Conservation (phyloP, 345 rosid genomes). For the Turnera subulata region DNA sequence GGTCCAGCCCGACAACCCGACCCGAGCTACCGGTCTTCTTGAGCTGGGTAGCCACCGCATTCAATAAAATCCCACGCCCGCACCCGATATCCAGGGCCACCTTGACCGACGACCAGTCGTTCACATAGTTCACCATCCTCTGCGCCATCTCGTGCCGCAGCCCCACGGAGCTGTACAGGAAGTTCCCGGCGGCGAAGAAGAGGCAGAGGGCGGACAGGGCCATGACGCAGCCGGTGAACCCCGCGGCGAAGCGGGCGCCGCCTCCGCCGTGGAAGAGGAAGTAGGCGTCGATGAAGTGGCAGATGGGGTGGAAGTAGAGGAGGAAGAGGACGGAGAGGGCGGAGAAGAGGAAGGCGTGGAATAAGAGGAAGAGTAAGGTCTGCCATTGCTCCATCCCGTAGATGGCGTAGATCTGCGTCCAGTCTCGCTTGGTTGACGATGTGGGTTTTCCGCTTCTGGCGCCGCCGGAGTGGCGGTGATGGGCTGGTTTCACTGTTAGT, state of each 20-base stretch:
- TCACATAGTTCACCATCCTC: slow-evolving; percentile 74
- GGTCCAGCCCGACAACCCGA: slow-evolving; percentile 88
- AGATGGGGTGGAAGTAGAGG: slow-evolving; percentile 60
- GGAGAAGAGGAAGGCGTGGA: slow-evolving; percentile 71
- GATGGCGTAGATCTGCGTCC: slow-evolving; percentile 91
- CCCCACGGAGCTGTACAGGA: slow-evolving; percentile 77
- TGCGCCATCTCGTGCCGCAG: slow-evolving; percentile 84
- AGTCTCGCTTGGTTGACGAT: slow-evolving; percentile 41
- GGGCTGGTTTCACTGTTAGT: slow-evolving; percentile 9
- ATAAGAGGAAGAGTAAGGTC: slow-evolving; percentile 56
- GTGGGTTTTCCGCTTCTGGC: slow-evolving; percentile 18
- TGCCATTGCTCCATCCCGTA: slow-evolving; percentile 95
- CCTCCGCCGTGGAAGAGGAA: slow-evolving; percentile 25
- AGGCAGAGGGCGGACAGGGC: slow-evolving; percentile 72
- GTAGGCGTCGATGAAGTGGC: slow-evolving; percentile 39
- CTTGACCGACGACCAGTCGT: slow-evolving; percentile 87
- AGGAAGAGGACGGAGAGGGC: slow-evolving; percentile 56
- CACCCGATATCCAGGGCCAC: slow-evolving; percentile 89
- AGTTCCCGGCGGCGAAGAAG: slow-evolving; percentile 74
- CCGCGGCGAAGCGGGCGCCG: slow-evolving; percentile 65
- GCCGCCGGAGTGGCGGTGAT: slow-evolving; percentile 8
- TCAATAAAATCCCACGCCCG: slow-evolving; percentile 85
- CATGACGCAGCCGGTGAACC: slow-evolving; percentile 63
- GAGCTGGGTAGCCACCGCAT: slow-evolving; percentile 90
- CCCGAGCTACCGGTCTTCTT: slow-evolving; percentile 94